Conservation (phyloP, 2,329 filamentous ascomycete genomes). For the Epichloe aotearoae region DNA sequence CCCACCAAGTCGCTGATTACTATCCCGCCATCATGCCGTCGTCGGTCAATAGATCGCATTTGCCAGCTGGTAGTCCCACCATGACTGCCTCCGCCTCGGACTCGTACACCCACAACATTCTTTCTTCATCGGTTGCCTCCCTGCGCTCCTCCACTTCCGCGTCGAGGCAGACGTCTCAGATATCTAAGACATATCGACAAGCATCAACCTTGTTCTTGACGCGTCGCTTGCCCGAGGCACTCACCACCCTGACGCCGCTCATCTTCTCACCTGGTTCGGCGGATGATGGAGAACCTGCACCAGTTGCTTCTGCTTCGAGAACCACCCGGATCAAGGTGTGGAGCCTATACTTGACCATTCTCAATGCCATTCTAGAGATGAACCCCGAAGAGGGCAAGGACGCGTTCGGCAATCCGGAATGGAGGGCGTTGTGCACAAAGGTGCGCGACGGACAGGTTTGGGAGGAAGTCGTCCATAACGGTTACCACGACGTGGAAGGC, state of each 20-base stretch:
- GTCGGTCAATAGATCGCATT: conserved; percentile 29
- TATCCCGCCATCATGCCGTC: conserved; percentile 25
- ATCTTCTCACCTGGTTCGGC: conserved; percentile 47
- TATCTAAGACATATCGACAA: conserved; percentile 89
- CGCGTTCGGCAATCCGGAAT: conserved; percentile 73
- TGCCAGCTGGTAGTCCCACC: conserved; percentile 32
- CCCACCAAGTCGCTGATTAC: background rate
- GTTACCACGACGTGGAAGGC: conserved; percentile 78
- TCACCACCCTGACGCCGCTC: conserved; percentile 72
- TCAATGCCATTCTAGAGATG: conserved; percentile 83
- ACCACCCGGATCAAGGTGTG: conserved; percentile 88
- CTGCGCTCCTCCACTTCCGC: conserved; percentile 49
- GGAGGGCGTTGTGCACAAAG: conserved; percentile 68
- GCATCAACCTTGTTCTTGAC: conserved; percentile 90
- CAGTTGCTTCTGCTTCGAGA: conserved; percentile 66
- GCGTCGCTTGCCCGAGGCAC: conserved; percentile 77
- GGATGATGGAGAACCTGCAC: conserved; percentile 46
- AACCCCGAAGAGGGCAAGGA: conserved; percentile 83
- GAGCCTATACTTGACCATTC: conserved; percentile 88
- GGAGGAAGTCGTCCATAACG: conserved; percentile 80
- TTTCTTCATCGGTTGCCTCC: conserved; percentile 58
- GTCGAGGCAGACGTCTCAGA: conserved; percentile 52
- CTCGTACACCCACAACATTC: conserved; percentile 36
- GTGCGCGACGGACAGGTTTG: conserved; percentile 86
- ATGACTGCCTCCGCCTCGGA: conserved; percentile 19